Conservation (phyloP, 2,329 filamentous ascomycete species). For the Waltergamsia citrina region DNA sequence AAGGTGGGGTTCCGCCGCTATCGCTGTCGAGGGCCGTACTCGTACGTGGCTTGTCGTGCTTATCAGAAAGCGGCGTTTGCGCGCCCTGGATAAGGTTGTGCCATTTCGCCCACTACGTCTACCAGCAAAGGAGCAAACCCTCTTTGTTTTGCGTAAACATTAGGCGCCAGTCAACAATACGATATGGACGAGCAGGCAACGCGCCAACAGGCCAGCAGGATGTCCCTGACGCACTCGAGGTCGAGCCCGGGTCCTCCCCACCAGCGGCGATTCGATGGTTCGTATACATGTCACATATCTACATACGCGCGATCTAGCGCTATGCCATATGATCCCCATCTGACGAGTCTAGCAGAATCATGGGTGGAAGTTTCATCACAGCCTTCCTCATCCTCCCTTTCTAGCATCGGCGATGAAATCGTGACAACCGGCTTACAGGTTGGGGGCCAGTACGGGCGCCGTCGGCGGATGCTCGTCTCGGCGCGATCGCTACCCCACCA, state of each 20-base stretch:
- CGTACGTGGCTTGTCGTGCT: too few relatives aligned
- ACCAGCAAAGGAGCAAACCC: too few relatives aligned
- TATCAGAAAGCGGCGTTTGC: too few relatives aligned
- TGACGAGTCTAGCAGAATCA: constrained; percentile 54
- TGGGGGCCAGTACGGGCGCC: constrained; percentile 52
- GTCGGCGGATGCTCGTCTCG: constrained; percentile 37
- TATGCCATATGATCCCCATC: not conserved
- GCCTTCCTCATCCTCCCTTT: constrained; percentile 87
- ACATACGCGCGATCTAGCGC: not conserved
- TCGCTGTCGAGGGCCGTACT: too few relatives aligned
- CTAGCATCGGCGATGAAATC: constrained; percentile 78
- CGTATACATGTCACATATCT: constrained; percentile 13
- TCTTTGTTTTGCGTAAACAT: too few relatives aligned
- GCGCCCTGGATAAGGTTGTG: too few relatives aligned
- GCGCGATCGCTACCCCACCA: constrained; percentile 24
- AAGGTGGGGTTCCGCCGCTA: not conserved
- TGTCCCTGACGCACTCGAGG: constrained; percentile 14
- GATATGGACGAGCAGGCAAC: not conserved
- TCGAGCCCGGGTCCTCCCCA: constrained; percentile 20
- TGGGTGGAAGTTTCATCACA: constrained; percentile 94
- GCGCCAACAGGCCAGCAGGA: constrained; percentile 6
- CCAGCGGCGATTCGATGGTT: constrained; percentile 26
- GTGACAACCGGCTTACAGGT: constrained; percentile 81
- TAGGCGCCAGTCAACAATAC: not conserved
- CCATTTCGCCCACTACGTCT: too few relatives aligned